Evolutionary conservation across 305 asterid genomes (phyloP).

Genomic region (Caryopteris hybrid): DNA sequence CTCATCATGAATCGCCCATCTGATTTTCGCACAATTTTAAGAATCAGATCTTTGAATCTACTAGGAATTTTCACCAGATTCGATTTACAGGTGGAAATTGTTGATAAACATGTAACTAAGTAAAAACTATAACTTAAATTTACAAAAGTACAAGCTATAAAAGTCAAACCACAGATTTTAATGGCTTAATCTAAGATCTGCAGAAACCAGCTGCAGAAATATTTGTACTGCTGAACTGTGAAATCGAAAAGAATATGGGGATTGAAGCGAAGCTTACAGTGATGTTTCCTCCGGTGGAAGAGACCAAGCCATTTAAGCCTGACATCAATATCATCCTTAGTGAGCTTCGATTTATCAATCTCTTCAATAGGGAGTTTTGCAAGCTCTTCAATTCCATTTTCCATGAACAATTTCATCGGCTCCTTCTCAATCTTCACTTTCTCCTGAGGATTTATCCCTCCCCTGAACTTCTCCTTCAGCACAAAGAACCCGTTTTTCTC

Average conservation of each 20-base stretch:
- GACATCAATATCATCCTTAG: conserved; percentile 78
- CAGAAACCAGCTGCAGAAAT: not conserved
- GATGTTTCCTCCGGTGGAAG: conserved; percentile 88
- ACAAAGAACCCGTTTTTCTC: conserved; percentile 66
- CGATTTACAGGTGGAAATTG: not conserved
- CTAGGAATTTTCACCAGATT: not conserved
- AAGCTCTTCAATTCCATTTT: conserved; percentile 72
- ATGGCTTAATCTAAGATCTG: not conserved
- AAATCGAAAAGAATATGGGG: not conserved
- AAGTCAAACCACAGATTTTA: not conserved
- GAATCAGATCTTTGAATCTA: not conserved
- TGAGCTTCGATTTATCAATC: conserved; percentile 59
- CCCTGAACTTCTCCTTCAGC: conserved; percentile 75
- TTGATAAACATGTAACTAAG: too few species aligned
- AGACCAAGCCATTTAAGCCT: conserved; percentile 98
- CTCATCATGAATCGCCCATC: conserved; percentile 99
- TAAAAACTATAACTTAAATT: too few species aligned
- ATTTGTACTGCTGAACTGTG: not conserved
- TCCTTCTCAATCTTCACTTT: conserved; percentile 84
- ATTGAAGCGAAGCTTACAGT: conserved; percentile 44
- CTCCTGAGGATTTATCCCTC: conserved; percentile 80
- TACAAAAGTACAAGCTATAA: too few species aligned
- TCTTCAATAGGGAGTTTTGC: conserved; percentile 63
- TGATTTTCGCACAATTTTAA: conserved; percentile 22
- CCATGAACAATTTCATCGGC: conserved; percentile 86